Base-by-base conservation (phyloP, 1,284 basidiomycete species). In the Xerocomus alliaceus region DNA sequence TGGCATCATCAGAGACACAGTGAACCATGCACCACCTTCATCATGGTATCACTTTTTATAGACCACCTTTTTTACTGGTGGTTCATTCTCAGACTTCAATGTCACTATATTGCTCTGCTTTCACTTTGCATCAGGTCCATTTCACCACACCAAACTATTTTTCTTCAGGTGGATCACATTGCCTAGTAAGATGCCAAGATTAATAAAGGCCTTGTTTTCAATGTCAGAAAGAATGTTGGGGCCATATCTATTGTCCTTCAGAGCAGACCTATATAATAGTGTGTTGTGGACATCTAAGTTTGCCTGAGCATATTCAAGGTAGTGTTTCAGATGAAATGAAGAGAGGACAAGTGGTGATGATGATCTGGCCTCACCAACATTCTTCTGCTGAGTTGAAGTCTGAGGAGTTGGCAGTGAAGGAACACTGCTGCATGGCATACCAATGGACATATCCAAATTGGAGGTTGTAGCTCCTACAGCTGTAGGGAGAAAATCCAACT, bases 91-190 rank as follows among this genome's bases (percentile, higher is more conserved):
- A 46, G 37, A n/a, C 8, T 22, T 28, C 3, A 28, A 52, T 39
- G 50, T 15, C 20, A 29, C n/a, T 1, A 4, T 52, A 41, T 53
- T 18, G n/a, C 51, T 53, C 24, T 22, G 2, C 12, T 68, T 63
- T 26, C n/a, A 29, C 62, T 69, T 41, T 22, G 39, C 39, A 20
- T 42, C 39, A 42, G 39, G 39, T 42, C 39, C n/a, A 13, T 42
- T 42, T 61, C 63, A 65, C 67, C 68, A 69, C 6, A 20, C 29
- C 2, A 18, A 37, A 58, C 65, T 58, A 7, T 45, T 61, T 5
- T 58, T 60, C 42, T 70, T 70, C 44, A 70, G 48, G 11, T 20
- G 34, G 37, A 70, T 63, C 1, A 62, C 45, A 45, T 69, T 62
- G 13, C 64, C 64, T 4, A 37, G 13, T 3, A 35, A 51, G 5